Conservation (phyloP, 305 asterid species). For the Vinca major region DNA sequence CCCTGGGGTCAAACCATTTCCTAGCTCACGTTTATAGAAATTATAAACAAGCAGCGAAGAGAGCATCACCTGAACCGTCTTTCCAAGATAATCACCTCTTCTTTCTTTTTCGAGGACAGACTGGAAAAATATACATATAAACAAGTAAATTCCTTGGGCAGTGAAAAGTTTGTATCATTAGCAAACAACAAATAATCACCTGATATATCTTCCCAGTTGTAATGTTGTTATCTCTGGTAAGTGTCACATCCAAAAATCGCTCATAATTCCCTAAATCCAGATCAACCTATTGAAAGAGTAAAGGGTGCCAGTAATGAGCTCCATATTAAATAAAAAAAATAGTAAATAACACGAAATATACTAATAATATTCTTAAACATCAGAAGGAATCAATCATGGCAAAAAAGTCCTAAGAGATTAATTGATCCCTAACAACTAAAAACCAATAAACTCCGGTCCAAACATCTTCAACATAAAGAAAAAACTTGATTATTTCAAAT, state of each 20-base stretch:
- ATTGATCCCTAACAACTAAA: not conserved
- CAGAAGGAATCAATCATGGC: not conserved
- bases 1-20: not conserved
- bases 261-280: slow-evolving; percentile 92
- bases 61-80: slow-evolving; percentile 69
- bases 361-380: not conserved
- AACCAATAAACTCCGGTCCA: not conserved
- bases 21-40: not conserved
- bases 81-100: slow-evolving; percentile 41
- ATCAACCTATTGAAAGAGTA: slow-evolving; percentile 53
- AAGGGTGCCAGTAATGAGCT: not conserved
- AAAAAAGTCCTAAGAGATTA: too few species aligned
- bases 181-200: slow-evolving; percentile 30
- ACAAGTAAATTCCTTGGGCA: slow-evolving; percentile 14
- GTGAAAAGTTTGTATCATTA: not conserved
- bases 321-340: not conserved
- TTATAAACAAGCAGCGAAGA: not conserved
- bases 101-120: slow-evolving; percentile 49
- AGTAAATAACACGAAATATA: not conserved
- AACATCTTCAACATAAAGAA: too few species aligned
- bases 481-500: too few species aligned
- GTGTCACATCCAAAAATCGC: slow-evolving; percentile 76
- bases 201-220: slow-evolving; percentile 96
- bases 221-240: slow-evolving; percentile 82
- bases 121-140: slow-evolving; percentile 31